Evolutionary conservation across 306 rosid genomes (phyloP), one percentile per base, ranked within the genome.

Genomic region (Vigna reflexopilosa): DNA sequence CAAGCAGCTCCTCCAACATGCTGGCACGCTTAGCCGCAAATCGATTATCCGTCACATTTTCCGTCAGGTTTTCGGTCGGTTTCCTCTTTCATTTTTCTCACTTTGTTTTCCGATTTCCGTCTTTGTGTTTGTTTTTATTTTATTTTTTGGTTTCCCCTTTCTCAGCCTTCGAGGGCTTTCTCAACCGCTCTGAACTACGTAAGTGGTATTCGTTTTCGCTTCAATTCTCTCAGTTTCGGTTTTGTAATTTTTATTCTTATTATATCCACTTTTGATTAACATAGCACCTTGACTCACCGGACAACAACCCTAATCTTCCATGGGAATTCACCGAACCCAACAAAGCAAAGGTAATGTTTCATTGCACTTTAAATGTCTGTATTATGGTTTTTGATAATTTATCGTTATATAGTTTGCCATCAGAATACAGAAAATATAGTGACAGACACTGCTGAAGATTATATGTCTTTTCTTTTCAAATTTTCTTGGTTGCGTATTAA

Each of bases 131-230:
- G 3, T 2, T 19, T 42, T 7, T 4, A 20, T 56, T 77, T 52
- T 8, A 8, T 55, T 85, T 73, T 9, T 17, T 50, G 2, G 7
- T 17, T 45, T 30, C 28, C 57, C 48, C 64, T 12, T 56, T 77
- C 26, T 40, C 86, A 95, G 97, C 90, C 97, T 72, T 73, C 84
- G 44, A 92, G 96, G 83, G 86, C 86, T 73, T 88, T 95, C 77
- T 95, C 98, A 49, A 95, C 98, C 48, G 97, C 98, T 73, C 92
- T 95, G 9, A 95, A 95, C 78, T 93, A 91, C 69, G 98, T 95
- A 80, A 87, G 99, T 85, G 0, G 7, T 19, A 48, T 38, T 62
- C 57, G 0, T 13, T 40, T 0, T 45, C 3, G 54, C 3, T 57
- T 15, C 57, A 45, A 5, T 12, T 69, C 62, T 66, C 4, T 8